Percentiles rank a stretch among this genome's conserved stretches.
Conservation (phyloP, 805 yeast genomes). For the Candida dajiaensis region DNA sequence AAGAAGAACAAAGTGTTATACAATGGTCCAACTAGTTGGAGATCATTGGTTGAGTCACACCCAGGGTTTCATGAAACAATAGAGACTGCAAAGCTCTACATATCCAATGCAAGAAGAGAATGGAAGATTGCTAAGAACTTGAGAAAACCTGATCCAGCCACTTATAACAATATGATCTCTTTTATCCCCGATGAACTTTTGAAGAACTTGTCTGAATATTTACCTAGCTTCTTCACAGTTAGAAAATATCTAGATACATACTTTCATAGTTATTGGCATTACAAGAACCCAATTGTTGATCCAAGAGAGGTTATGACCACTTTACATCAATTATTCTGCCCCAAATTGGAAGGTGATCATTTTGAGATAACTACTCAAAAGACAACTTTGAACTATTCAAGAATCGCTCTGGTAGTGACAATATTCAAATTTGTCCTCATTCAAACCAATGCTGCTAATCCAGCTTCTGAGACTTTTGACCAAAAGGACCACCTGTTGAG, state of each 20-base stretch:
- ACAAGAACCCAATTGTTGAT: constrained; percentile 15
- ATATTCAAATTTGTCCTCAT: constrained; percentile 9
- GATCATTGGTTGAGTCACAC: constrained; percentile 9
- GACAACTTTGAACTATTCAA: constrained; percentile 14
- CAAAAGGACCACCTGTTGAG: constrained; percentile 9
- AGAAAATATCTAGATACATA: constrained; percentile 12
- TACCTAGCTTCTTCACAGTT: constrained; percentile 17
- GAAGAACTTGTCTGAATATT: constrained; percentile 7
- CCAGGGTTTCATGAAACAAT: constrained; percentile 4
- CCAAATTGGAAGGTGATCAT: constrained; percentile 2
- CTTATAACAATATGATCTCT: constrained; percentile 7
- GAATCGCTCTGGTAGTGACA: constrained; percentile 14
- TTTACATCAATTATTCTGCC: constrained; percentile 6
- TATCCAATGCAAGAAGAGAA: constrained; percentile 15
- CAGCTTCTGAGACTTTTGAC: constrained; percentile 5
- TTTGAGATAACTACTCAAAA: constrained; percentile 6
- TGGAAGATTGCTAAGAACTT: constrained; percentile 17
- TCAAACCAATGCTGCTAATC: constrained; percentile 3
- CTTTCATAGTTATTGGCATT: constrained; percentile 13
- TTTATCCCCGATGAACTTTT: constrained; percentile 10
- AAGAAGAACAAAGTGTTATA: constrained; percentile 10
- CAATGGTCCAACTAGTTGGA: constrained; percentile 21
- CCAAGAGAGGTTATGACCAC: neutral
- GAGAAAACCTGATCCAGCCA: constrained; percentile 4
- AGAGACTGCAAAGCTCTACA: constrained; percentile 8